Percentiles rank a stretch among this genome's conserved stretches.
Evolutionary conservation across 345 rosid genomes (phyloP).

Genomic region (Salix udensis): DNA sequence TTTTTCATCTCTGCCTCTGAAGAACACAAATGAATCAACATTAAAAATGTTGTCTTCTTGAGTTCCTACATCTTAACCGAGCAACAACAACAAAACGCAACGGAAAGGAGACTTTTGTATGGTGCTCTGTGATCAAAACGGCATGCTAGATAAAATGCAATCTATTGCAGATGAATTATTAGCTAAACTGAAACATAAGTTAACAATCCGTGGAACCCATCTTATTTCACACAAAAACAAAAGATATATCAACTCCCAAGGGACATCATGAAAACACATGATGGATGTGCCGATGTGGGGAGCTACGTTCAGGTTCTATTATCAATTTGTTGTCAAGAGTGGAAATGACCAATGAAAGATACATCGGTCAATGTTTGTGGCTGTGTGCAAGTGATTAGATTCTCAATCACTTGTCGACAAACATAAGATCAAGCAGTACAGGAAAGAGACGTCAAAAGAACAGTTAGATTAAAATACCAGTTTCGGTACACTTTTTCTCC

Average conservation of each 20-base stretch:
- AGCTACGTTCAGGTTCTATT: not conserved
- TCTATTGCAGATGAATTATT: not conserved
- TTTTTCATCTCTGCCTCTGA: conserved; percentile 59
- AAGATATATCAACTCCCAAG: not conserved
- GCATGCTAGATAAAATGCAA: not conserved
- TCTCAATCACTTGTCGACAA: not conserved
- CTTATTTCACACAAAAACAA: not conserved
- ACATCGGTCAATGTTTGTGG: not conserved
- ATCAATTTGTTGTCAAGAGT: not conserved
- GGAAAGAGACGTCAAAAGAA: not conserved
- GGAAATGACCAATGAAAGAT: not conserved
- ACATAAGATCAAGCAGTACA: not conserved
- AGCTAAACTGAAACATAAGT: not conserved
- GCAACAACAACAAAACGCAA: not conserved
- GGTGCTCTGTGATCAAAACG: not conserved
- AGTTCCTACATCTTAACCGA: not conserved
- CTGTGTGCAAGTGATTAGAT: not conserved
- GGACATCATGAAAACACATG: not conserved
- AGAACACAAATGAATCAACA: conserved; percentile 7
- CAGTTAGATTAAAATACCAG: conserved; percentile 48
- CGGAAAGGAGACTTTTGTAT: not conserved
- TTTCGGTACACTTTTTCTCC: conserved; percentile 48
- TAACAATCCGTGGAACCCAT: not conserved
- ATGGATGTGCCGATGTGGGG: not conserved
- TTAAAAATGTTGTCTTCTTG: not conserved